Base-by-base conservation (phyloP, 2,329 filamentous ascomycete species). In the Exophiala alcalophila region DNA sequence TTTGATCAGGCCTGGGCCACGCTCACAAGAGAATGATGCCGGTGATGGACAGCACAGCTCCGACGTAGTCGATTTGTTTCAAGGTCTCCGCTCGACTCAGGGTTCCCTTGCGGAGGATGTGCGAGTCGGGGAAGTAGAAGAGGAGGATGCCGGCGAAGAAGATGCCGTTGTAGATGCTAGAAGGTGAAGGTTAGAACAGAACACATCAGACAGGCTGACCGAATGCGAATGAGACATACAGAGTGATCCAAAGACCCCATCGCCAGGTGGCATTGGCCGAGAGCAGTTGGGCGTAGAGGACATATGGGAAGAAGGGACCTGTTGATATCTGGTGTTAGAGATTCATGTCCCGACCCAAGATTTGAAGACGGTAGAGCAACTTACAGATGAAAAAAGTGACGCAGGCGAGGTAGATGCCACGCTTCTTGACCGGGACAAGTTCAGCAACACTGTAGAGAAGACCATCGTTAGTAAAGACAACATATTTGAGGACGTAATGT, bases 1-100 rank as follows among this genome's bases (percentile, higher is more conserved):
- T n/a, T n/a, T 4, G 10, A 18, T 8, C 2, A 67, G n/a, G 70
- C 16, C 70, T 63, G 42, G 72, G 54, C 50, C 24, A 7, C 8
- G 9, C 47, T 48, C 40, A 50, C 47, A 52, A 44, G 7, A 52
- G 26, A 8, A 42, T 44, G 12, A 52, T 16, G 6, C 47, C 50
- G 12, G 35, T 29, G 11, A 53, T 50, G 6, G 50, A 53, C 7
- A 47, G 26, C 4, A 47, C 4, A 21, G 47, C 50, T 21, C 50
- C 49, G 21, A 49, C 15, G 31, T 47, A 49, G 21, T 52, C 49
- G 19, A 52, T 41, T 18, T 26, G 35, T 26, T 41, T 38, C 3
- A 44, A 31, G 21, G 47, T 32, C 21, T 46, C 37, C 18, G 14
- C 20, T 27, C 36, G 18, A 25, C 24, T 28, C 21, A 37, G 15